Conservation (phyloP, 441 rosid genomes). For the Geranium incanum region DNA sequence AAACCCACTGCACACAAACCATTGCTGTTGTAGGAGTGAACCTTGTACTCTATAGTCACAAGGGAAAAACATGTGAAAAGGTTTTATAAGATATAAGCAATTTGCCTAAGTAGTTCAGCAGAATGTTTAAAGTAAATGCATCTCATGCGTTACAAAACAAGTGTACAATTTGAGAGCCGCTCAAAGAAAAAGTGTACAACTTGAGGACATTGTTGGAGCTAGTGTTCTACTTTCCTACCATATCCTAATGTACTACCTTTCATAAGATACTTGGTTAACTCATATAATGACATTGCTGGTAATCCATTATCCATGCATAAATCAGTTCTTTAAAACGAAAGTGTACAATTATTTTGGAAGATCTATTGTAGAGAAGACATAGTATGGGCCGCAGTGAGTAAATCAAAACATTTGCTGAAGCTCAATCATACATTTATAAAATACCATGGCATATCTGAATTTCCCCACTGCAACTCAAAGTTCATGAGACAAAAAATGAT, state of each 20-base stretch:
- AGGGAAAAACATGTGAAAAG: background rate
- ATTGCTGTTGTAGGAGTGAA: constrained; percentile 2
- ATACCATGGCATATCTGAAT: background rate
- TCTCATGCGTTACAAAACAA: background rate
- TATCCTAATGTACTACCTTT: too few species aligned
- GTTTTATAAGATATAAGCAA: background rate
- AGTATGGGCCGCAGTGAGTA: too few species aligned
- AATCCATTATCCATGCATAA: too few species aligned
- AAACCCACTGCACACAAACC: constrained; percentile 4
- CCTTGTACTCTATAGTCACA: background rate
- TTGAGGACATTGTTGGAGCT: too few species aligned
- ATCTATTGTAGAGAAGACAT: too few species aligned
- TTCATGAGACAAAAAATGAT: background rate
- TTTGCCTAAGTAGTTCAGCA: background rate
- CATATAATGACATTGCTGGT: too few species aligned
- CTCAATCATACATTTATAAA: background rate
- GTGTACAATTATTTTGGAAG: too few species aligned
- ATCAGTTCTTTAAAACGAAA: too few species aligned
- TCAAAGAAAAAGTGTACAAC: too few species aligned
- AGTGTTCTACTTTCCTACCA: too few species aligned
- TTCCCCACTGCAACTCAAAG: background rate
- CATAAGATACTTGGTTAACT: too few species aligned
- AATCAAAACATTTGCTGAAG: background rate
- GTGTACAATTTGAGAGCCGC: too few species aligned
- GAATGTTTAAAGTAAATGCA: background rate